Evolutionary conservation across 257 asterid genomes (phyloP), one percentile per base, ranked within the genome.

Genomic region (Plantago ovata): DNA sequence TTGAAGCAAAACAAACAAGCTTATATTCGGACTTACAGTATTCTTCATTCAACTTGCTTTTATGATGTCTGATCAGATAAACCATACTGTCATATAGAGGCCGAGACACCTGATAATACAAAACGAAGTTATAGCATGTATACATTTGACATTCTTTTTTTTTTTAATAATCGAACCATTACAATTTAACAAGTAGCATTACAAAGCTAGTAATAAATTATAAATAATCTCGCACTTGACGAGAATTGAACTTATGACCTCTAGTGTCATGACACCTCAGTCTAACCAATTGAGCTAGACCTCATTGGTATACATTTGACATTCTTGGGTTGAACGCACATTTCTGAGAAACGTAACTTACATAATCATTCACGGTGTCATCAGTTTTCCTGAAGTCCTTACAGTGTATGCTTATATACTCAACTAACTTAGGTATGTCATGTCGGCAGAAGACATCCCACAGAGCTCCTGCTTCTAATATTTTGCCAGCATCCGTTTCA

Each of bases 391-490:
- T 63, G 54, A 80, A 60, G 45, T 86, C 87, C 46, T 61, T 69
- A 75, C 83, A 59, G 67, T 87, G 94, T 62, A 54, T 63, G 69
- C 71, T 72, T 62, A 92, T 65, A 58, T 82, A 92, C 71, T 84
- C 79, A 59, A 68, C 71, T 58, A 93, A 75, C 77, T 76, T 82
- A 15, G 95, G 91, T 53, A 84, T 77, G 78, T 93, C 98, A 70
- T 79, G 81, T 42, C 90, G 84, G 65, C 87, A 84, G 56, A 86
- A 93, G 77, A 89, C 78, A 63, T 93, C 96, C 95, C 97, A 93
- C 59, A 69, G 67, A 49, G 95, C 97, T 76, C 97, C 98, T 12
- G 88, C 81, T 58, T 63, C 81, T n/a, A 47, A 49, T 50, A 24
- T 43, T 18, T 62, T 58, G 51, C 53, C 81, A 67, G 62, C 60